Percentiles rank a stretch among this genome's conserved stretches.
Conservation (phyloP, 1,284 basidiomycete species). For the Trichosporon faecale region DNA sequence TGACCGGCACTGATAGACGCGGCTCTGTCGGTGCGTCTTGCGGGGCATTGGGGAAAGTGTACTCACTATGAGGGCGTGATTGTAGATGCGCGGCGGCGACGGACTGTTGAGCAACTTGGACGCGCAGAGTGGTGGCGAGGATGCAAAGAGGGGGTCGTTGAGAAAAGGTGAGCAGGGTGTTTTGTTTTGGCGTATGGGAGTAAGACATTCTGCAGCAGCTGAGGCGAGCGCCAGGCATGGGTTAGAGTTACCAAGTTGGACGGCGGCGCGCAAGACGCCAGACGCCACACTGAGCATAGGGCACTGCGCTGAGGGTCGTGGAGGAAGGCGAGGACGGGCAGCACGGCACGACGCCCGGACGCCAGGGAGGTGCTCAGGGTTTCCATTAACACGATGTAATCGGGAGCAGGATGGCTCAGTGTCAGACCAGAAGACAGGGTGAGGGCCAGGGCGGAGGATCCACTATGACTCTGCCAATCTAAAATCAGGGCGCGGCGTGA, state of each 20-base stretch:
- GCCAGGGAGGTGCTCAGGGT: neutral
- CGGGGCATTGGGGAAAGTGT: neutral
- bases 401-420: neutral
- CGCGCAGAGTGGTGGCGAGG: neutral
- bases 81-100: neutral
- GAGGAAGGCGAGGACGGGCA: neutral
- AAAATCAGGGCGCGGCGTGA: neutral
- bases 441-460: neutral
- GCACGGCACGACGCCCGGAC: neutral
- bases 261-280: neutral
- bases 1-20: neutral
- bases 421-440: neutral
- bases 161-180: neutral
- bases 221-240: neutral
- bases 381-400: neutral
- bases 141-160: neutral
- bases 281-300: neutral
- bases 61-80: neutral
- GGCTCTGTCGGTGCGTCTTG: neutral
- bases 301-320: neutral
- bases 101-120: neutral
- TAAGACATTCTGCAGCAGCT: neutral
- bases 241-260: neutral
- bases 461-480: constrained; percentile 1
- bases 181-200: constrained; percentile 1